Base-by-base conservation (phyloP, 2,329 filamentous ascomycete genomes). In the Cercospora sp. region DNA sequence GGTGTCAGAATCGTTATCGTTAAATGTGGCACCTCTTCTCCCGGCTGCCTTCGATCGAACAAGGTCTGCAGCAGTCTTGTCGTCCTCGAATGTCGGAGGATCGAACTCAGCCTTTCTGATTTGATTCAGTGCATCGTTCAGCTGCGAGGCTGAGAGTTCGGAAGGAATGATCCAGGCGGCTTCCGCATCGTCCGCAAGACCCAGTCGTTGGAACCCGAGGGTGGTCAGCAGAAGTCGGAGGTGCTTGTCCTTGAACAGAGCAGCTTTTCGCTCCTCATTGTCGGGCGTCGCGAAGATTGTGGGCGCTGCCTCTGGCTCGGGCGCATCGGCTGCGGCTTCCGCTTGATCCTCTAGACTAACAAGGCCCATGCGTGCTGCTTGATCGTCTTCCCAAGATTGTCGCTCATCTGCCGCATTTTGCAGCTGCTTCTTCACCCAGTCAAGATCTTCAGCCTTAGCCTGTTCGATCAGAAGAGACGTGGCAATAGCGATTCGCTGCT, bases 201-300 rank as follows among this genome's bases (percentile, higher is more conserved):
- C 87, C 7, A 87, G 76, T 61, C 89, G 85, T 74, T 90, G 85
- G 69, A 96, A 87, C 0, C 91, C 91, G 18, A 90, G 84, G 0
- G 95, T 84, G 1, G 85, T 90, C 86, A 98, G 90, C 3, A 99
- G 86, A 1, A 98, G 87, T 36, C 94, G 90, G 2, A 98, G 85
- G 75, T 94, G 90, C 9, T 91, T 89, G 79, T 98, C 96, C 77
- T 93, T 96, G 83, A 96, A 96, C 80, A 97, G 89, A 28, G 92
- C 90, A 23, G 85, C 86, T 61, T 89, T 88, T 48, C 89, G 87
- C 60, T 87, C 84, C 57, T 91, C 87, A 51, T 86, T 88, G 66
- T 90, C 88, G 0, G 91, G 85, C 61, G 84, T 86, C 63, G 93
- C 81, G 65, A 83, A 79, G 67, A 87, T 86, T 6, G 83, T 77